Evolutionary conservation across 495 filamentous ascomycete genomes (phyloP), one percentile per base, ranked within the genome.

Genomic region (Penicillium odoratum): DNA sequence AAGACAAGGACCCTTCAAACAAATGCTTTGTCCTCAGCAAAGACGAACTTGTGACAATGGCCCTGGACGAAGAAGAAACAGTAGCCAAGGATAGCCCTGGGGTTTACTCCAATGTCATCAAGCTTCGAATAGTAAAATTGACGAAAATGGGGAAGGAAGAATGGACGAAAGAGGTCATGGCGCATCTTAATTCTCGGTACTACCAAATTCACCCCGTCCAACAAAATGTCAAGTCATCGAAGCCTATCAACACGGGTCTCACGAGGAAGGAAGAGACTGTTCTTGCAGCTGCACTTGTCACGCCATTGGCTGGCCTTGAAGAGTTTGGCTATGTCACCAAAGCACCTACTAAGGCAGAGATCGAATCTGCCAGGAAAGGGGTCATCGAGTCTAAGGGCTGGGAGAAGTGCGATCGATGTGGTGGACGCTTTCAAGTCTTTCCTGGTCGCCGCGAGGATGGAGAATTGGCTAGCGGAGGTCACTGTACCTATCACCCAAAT

Each of bases 331-430:
- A 97, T 69, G 85, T 96, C 47, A 83, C 85, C 5, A 73, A 73
- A 28, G 68, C 81, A 7, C 89, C 90, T 1, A 84, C 81, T 0
- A 68, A 80, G 2, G 78, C 73, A 30, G 86, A 90, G 43, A 73
- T 92, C 4, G 74, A 80, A 31, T 65, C 79, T 30, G 89, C 92
- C 7, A 78, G 74, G 30, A 79, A 79, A 50, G 92, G 86, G 0
- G 76, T 91, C 3, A 72, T 83, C 42, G 78, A 84, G 7, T 81
- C 86, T 10, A 79, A 84, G 40, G 89, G 89, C 43, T 96, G 85
- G 78, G 95, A 98, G 72, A 72, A 81, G 15, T 99, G 94, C 65
- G 93, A 97, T 65, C 87, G 94, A 13, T 99, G 94, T 70, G 78
- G 73, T 25, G 83, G 81, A 21, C 85, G 93, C 29, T 98, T 99